Percentiles rank a stretch among this genome's conserved stretches.
Conservation (phyloP, 495 filamentous ascomycete species). For the Lepraria neglecta region DNA sequence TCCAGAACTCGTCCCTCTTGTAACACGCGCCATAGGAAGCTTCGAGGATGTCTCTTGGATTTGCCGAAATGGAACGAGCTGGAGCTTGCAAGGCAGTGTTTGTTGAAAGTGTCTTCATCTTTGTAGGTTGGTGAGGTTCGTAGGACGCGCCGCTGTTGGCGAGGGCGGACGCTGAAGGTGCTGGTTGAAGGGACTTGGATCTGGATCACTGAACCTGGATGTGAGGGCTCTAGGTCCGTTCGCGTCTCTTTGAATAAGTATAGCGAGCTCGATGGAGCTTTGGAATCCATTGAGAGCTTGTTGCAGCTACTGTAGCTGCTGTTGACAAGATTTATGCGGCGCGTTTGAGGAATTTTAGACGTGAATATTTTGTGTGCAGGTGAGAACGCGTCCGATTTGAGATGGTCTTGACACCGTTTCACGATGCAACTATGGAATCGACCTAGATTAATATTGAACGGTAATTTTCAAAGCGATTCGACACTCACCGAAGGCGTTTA, state of each 20-base stretch:
- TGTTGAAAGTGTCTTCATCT: constrained; percentile 68
- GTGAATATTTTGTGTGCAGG: too few relatives aligned
- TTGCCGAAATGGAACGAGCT: constrained; percentile 80
- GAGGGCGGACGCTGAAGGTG: constrained; percentile 43
- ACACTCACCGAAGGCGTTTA: too few relatives aligned
- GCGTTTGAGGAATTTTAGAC: constrained; percentile 1
- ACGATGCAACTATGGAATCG: too few relatives aligned
- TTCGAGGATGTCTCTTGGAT: constrained; percentile 65
- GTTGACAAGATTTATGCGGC: not conserved
- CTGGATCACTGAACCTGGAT: constrained; percentile 59
- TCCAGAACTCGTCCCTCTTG: constrained; percentile 74
- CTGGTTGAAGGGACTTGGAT: constrained; percentile 57
- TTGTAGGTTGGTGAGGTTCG: constrained; percentile 44
- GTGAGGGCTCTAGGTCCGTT: constrained; percentile 70
- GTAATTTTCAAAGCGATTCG: too few relatives aligned
- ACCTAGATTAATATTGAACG: too few relatives aligned
- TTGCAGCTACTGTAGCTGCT: not conserved
- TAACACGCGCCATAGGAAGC: constrained; percentile 84
- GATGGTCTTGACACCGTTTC: too few relatives aligned
- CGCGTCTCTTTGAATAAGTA: constrained; percentile 76
- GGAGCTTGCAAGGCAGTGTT: constrained; percentile 65
- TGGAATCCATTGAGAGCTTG: constrained; percentile 6
- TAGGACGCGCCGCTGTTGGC: constrained; percentile 36
- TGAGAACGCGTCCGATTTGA: too few relatives aligned
- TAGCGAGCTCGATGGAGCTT: constrained; percentile 20